A percentile compares a stretch with the other conserved stretches of the same genome.
Evolutionary conservation across 345 rosid species (phyloP).

Genomic region (Rhizophora mangle): DNA sequence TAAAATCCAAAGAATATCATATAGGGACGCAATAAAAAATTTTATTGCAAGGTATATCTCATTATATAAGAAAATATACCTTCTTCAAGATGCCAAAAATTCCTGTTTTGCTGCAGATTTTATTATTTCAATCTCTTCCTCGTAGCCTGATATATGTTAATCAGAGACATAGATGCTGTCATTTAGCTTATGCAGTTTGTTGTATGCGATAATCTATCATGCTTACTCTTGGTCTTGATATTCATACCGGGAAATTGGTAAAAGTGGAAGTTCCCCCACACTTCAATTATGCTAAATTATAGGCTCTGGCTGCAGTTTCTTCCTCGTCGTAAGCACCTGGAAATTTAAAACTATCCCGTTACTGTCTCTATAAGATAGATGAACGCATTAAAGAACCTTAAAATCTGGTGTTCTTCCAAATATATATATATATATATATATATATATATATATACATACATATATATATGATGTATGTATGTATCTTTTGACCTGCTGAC

Average conservation of each 20-base stretch:
- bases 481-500: slow-evolving; percentile 48
- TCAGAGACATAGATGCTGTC: neutral
- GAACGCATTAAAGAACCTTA: neutral
- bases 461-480: no score
- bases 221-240: neutral
- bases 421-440: no score
- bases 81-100: slow-evolving; percentile 61
- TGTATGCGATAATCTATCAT: neutral
- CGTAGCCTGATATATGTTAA: slow-evolving; percentile 52
- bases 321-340: slow-evolving; percentile 71
- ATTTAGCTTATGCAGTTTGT: neutral
- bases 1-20: neutral
- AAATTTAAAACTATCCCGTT: slow-evolving; percentile 7
- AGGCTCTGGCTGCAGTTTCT: slow-evolving; percentile 73
- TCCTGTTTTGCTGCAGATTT: slow-evolving; percentile 59
- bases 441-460: neutral
- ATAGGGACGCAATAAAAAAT: neutral
- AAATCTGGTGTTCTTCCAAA: neutral
- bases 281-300: slow-evolving; percentile 66
- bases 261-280: slow-evolving; percentile 64
- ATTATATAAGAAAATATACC: slow-evolving; percentile 28
- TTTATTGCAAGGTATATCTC: neutral
- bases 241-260: slow-evolving; percentile 56
- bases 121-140: slow-evolving; percentile 56
- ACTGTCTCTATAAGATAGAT: neutral